Evolutionary conservation across 768 basidiomycete species (phyloP), one percentile per base, ranked within the genome.

Genomic region (Trametes elegans): DNA sequence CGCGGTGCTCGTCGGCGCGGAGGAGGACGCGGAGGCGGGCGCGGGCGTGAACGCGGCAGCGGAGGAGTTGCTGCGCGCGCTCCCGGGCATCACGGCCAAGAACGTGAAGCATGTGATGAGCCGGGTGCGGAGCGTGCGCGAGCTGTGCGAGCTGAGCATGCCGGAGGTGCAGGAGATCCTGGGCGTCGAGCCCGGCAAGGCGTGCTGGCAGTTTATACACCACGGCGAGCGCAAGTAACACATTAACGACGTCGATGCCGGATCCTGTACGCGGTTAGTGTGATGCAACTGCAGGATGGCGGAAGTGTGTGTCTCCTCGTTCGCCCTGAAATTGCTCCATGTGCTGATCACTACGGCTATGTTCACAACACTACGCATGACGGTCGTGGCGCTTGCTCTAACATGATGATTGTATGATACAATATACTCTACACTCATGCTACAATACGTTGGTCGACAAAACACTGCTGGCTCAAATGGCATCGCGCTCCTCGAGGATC

Each of bases 31-130:
- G 0, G 80, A 85, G 3, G 78, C 72, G 0, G 88, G 85, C 0
- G 82, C 79, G 3, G 88, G 85, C 0, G 76, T 90, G 43, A 90
- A 92, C 65, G 74, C 76, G 46, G 82, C 84, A 0, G 87, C 88
- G 10, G 93, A 90, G 65, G 96, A 98, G 62, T 76, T 98, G 40
- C 64, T 98, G 38, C 77, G 90, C 9, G 78, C 80, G 35, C 72
- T 98, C 32, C 96, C 96, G 0, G 94, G 96, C 0, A 81, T 98
- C 29, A 87, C 81, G 6, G 82, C 80, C 31, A 91, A 93, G 73
- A 95, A 93, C 66, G 80, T 87, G 46, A 85, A 87, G 66, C 85
- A 90, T 69, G 85, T 98, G 43, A 89, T 88, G 85, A 79, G 77
- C 62, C 85, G 82, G 65, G 86, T 95, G n/a, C 73, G 75, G 60